Evolutionary conservation across 768 basidiomycete species (phyloP).

Genomic region (Kwoniella bestiolae): DNA sequence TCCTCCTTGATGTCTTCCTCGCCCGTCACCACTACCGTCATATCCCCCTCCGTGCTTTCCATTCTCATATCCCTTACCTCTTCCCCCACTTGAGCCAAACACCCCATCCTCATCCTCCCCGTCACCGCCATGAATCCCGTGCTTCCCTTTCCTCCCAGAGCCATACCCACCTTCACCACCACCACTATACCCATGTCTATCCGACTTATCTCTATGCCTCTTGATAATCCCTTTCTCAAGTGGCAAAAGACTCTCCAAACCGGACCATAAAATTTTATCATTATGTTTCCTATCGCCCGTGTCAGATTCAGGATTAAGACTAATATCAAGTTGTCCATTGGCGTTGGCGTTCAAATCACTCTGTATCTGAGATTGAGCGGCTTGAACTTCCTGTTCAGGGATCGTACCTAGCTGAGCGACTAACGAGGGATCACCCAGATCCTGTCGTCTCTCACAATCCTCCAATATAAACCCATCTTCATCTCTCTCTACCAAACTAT

Average conservation of each 20-base stretch:
- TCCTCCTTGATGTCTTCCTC: background rate
- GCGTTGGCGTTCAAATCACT: background rate
- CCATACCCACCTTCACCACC: background rate
- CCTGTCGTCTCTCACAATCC: conserved; percentile 20
- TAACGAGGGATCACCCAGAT: background rate
- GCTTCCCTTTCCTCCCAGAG: background rate
- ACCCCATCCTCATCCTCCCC: too few relatives aligned
- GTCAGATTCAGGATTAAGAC: background rate
- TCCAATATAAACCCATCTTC: background rate
- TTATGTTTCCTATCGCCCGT: conserved; percentile 9
- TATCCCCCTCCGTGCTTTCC: background rate
- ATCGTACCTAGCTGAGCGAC: conserved; percentile 5
- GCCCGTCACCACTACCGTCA: background rate
- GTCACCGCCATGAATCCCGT: too few relatives aligned
- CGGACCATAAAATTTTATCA: conserved; percentile 25
- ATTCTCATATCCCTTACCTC: too few relatives aligned
- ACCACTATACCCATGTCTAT: background rate
- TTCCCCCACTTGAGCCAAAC: too few relatives aligned
- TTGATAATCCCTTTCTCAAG: conserved; percentile 4
- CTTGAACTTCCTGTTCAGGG: background rate
- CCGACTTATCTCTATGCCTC: conserved; percentile 12
- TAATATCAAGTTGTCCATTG: background rate
- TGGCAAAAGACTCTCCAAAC: background rate
- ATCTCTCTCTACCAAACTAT: too few relatives aligned
- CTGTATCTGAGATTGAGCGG: background rate